These are phyloP conservation scores for Zygoascus bituminiphila DNA, from an alignment of 805 yeast genomes.

Conservation along the genomic window DNA sequence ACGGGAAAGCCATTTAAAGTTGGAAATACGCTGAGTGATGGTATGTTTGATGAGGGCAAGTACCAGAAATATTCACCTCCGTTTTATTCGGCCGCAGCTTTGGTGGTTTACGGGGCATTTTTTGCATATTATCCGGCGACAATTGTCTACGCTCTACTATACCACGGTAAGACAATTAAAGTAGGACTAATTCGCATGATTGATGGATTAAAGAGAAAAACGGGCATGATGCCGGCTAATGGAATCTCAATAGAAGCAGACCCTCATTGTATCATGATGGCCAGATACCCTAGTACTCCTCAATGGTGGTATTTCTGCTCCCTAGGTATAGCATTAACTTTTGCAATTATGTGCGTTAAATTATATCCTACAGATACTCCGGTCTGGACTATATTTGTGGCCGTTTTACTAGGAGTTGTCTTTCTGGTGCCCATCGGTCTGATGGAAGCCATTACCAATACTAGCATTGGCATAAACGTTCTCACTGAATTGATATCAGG, in stretches of 20 bases:
- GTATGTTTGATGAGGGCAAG: constrained; percentile 35
- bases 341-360: constrained; percentile 38
- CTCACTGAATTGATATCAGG: constrained; percentile 59
- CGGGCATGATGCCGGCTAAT: background rate
- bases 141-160: constrained; percentile 33
- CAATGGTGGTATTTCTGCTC: constrained; percentile 41
- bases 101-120: constrained; percentile 43
- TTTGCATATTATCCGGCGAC: constrained; percentile 51
- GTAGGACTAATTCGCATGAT: constrained; percentile 12
- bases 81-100: constrained; percentile 11
- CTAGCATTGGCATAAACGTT: constrained; percentile 50
- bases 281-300: constrained; percentile 44
- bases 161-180: constrained; percentile 14
- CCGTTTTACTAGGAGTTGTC: constrained; percentile 43
- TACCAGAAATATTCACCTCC: constrained; percentile 12
- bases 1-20: constrained; percentile 39
- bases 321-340: constrained; percentile 35
- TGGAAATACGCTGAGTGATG: constrained; percentile 35
- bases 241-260: constrained; percentile 6
- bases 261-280: constrained; percentile 34
- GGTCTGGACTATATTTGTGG: constrained; percentile 54
- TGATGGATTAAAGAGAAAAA: constrained; percentile 6
- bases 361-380: constrained; percentile 36
- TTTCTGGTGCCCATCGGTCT: constrained; percentile 59
- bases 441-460: constrained; percentile 53